Evolutionary conservation across 352 stramenopile species (phyloP), one percentile per base, ranked within the genome.

Genomic region (Phytophthora niederhauseri): DNA sequence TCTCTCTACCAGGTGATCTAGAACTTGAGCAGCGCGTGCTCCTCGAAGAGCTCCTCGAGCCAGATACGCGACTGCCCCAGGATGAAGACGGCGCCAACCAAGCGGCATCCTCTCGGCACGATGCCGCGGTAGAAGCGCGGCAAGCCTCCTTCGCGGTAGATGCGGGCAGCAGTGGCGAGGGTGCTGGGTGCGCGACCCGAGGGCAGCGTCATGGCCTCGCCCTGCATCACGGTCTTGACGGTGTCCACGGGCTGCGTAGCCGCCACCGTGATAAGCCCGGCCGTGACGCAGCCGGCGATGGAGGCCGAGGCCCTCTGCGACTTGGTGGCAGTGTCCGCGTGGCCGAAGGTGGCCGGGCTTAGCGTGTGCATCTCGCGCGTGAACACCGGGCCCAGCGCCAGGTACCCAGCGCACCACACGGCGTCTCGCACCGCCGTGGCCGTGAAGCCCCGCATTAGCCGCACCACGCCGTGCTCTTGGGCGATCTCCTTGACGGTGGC

Each of bases 221-320:
- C 88, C 62, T 95, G 88, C 80, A 94, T 91, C 24, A 95, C 84
- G 0, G 87, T 95, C 78, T 95, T 95, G 58, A 95, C 62, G 12
- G 87, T 96, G 59, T 96, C 88, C 12, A 96, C 71, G 6, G 88
- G 88, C 72, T 96, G 88, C 52, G 85, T 96, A 31, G 68, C 85
- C 56, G 80, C 80, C 15, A 96, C 86, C 1, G 88, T 93, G 26
- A 93, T 70, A 17, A 96, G 75, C 2, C 88, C 88, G 6, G 88
- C 85, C 19, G 87, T 61, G 28, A 92, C 74, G 54, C 88, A 94
- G n/a, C 86, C 88, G 24, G 79, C 76, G 5, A 82, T 70, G 6
- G 84, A 90, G 3, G 87, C 86, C 17, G 75, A 89, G 11, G 84
- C 64, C 56, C 83, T 85, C 59, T 95, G 87, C 14, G 85, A 85